These are phyloP conservation scores for Aureobasidium melanogenum DNA, from an alignment of 2,329 filamentous ascomycete species.

Conservation along the genomic window DNA sequence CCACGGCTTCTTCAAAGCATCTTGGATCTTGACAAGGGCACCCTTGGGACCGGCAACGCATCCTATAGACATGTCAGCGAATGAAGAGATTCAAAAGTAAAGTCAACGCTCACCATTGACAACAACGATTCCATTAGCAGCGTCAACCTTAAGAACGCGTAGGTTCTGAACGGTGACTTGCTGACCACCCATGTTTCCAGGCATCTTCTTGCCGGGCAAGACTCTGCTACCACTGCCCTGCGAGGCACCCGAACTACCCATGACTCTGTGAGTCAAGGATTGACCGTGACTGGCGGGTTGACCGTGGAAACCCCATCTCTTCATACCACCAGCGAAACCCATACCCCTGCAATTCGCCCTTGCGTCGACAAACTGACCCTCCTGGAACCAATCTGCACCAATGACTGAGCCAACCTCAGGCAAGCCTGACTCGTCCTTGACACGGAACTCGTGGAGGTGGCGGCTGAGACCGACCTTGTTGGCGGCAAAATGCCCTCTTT, in stretches of 20 bases:
- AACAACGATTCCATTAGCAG: slow-evolving; percentile 76
- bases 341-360: slow-evolving; percentile 71
- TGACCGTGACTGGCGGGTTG: slow-evolving; percentile 92
- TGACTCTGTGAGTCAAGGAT: slow-evolving; percentile 84
- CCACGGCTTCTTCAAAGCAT: slow-evolving; percentile 83
- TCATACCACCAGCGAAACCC: slow-evolving; percentile 97
- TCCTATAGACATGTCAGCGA: slow-evolving; percentile 30
- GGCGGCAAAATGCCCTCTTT: slow-evolving; percentile 80
- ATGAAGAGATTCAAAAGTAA: too few species aligned
- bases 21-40: slow-evolving; percentile 73
- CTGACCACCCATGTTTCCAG: slow-evolving; percentile 87
- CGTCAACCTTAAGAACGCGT: slow-evolving; percentile 78
- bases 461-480: slow-evolving; percentile 77
- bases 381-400: slow-evolving; percentile 80
- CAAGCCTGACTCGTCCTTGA: slow-evolving; percentile 64
- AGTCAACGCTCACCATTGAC: slow-evolving; percentile 57
- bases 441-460: slow-evolving; percentile 77
- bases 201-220: slow-evolving; percentile 94
- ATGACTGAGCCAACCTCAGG: slow-evolving; percentile 67
- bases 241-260: slow-evolving; percentile 80
- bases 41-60: slow-evolving; percentile 83
- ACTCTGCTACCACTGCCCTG: slow-evolving; percentile 92
- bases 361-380: slow-evolving; percentile 85
- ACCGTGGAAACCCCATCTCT: slow-evolving; percentile 80
- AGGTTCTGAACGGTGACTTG: slow-evolving; percentile 86